Base-by-base conservation (phyloP, 1,284 basidiomycete species). In the Ceratobasidium sp. region DNA sequence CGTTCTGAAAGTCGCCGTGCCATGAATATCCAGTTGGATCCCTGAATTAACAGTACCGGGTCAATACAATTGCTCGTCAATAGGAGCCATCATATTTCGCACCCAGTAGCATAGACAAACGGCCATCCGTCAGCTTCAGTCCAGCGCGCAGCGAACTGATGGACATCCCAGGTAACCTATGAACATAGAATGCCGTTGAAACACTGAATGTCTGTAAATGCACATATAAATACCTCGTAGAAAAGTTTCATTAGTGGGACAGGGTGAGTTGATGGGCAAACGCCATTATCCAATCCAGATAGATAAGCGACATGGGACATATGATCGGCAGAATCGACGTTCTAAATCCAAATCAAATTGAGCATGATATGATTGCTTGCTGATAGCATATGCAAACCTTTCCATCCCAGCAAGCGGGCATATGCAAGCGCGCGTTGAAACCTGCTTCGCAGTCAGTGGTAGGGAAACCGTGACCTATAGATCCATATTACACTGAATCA, bases 331-430 rank as follows among this genome's bases (percentile, higher is more conserved):
- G 59, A 60, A 21, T 72, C 50, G n/a, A 60, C 23, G 34, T 59
- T 62, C 50, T 53, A 45, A 8, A 30, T n/a, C n/a, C n/a, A 30
- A 58, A 36, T n/a, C 2, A 8, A 1, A 5, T 43, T 26, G n/a
- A 39, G 26, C n/a, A 43, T 21, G 9, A 3, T n/a, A 28, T 23
- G 3, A 23, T 12, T 10, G 3, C 21, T 16, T 3, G 32, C n/a
- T 8, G 14, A 16, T 26, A 9, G 16, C 65, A 12, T 18, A 34
- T n/a, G 45, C 78, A 36, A 46, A 81, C 82, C 39, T 80, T 76
- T 6, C 85, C 85, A 76, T 85, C 83, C 85, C 85, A 86, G 78
- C 85, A 86, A 0, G 83, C 81, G 21, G 84, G 85, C 55, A 62
- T 71, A 57, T 74, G 61, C 30, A 67, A 21, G 34, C 73, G 57